phyloP scores from a whole-genome alignment of 129 eudicot species.

The Chrysanthemum makinoi region DNA sequence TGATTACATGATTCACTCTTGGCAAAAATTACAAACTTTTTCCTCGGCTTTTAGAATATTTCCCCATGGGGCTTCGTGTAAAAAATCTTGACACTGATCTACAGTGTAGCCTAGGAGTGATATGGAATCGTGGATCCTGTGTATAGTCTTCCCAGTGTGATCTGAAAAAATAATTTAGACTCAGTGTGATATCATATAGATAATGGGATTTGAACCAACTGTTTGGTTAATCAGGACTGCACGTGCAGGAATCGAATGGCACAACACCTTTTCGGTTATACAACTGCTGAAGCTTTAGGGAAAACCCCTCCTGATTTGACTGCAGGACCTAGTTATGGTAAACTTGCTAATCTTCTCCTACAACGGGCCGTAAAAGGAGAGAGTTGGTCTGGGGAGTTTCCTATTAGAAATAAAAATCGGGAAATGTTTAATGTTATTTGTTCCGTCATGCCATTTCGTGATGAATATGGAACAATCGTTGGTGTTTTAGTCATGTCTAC shows the following conservation, averaged over 20 bases:
- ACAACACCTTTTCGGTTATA: conserved; percentile 62
- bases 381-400: conserved; percentile 78
- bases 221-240: no score
- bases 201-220: no score
- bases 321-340: conserved; percentile 26
- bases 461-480: conserved; percentile 43
- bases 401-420: conserved; percentile 54
- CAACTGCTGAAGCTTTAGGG: conserved; percentile 69
- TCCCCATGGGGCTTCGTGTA: no score
- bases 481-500: conserved; percentile 55
- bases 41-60: no score
- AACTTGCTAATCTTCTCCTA: conserved; percentile 33
- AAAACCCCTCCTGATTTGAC: conserved; percentile 44
- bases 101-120: no score
- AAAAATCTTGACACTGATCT: no score
- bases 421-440: conserved; percentile 41
- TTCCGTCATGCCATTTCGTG: conserved; percentile 57
- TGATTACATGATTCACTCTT: no score
- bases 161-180: no score
- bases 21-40: no score
- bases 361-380: conserved; percentile 45
- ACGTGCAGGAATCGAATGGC: conserved; percentile 62
- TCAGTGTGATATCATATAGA: no score
- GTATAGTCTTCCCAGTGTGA: no score
- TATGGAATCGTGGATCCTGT: no score